Evolutionary conservation across 1,139 yeast species (phyloP), one percentile per base, ranked within the genome.

Genomic region (Debaryomyces coudertii): DNA sequence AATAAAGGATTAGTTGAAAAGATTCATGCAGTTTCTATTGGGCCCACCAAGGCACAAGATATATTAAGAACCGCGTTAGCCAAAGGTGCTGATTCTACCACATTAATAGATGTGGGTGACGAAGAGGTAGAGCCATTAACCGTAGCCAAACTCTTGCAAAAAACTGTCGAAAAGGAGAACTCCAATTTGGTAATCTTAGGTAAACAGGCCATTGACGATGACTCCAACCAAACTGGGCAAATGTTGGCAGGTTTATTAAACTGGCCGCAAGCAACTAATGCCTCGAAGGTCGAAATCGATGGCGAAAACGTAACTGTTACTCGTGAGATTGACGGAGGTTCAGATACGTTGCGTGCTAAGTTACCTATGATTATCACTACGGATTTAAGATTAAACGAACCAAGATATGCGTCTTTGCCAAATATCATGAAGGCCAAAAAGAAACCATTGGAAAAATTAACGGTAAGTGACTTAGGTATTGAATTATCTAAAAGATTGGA

Each of bases 201-300:
- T 36, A 93, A 93, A 65, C 99, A 93, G 69, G 92, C 98, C 33
- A 92, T 93, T 58, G 99, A 93, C 66, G 95, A 90, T 58, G 99
- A 93, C 62, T 77, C 89, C 42, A 90, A 89, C 67, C 97, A 92
- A 68, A 92, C 97, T n/a, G 99, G 99, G 22, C 98, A 92, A 69
- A 89, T 93, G 83, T 79, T 93, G 48, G 98, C 97, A 2, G 98
- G 97, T 6, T 73, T 93, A 53, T 79, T 93, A 67, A 82, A 85
- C 60, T 93, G 99, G 99, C 96, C 98, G 14, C 99, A 93, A 69
- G 98, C 97, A 30, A 92, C 97, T 38, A 89, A 90, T 63, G 99
- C 98, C 7, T 86, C 96, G 42, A 87, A 90, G 67, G 95, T 93
- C 29, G 87, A 79, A 45, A 65, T 89, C 23, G 79, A 75, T 36